Evolutionary conservation across 2,329 filamentous ascomycete species (phyloP).

Genomic region (Ophiostoma novo-ulmi): DNA sequence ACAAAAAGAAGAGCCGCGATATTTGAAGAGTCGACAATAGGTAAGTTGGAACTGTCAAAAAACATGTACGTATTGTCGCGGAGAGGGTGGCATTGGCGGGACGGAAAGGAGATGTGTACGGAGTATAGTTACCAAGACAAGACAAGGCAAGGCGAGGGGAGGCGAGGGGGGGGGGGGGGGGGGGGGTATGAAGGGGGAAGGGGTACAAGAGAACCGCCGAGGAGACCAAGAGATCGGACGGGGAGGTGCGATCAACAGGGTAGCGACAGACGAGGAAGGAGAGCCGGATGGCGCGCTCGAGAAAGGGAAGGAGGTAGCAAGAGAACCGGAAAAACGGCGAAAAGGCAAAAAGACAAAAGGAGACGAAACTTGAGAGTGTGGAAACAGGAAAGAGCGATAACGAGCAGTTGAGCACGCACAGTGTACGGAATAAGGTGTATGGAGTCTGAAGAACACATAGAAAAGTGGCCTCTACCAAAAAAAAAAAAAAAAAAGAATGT

Average conservation of each 20-base stretch:
- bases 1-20: not conserved
- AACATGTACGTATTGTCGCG: not conserved
- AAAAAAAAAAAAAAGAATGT: not conserved
- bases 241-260: conserved; percentile 8
- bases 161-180: not conserved
- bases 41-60: not conserved
- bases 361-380: not conserved
- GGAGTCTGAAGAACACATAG: not conserved
- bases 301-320: conserved; percentile 13
- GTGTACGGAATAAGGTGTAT: not conserved
- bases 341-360: not conserved
- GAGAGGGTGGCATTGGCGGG: not conserved
- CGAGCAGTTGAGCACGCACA: not conserved
- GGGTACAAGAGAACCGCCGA: not conserved
- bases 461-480: not conserved
- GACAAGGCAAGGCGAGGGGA: not conserved
- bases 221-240: conserved; percentile 5
- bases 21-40: not conserved
- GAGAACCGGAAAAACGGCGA: not conserved
- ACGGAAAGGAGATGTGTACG: not conserved
- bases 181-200: not conserved
- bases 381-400: not conserved
- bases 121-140: not conserved
- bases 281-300: not conserved
- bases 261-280: conserved; percentile 7